Evolutionary conservation across 2,329 filamentous ascomycete species (phyloP).

Genomic region (Rosellinia necatrix): DNA sequence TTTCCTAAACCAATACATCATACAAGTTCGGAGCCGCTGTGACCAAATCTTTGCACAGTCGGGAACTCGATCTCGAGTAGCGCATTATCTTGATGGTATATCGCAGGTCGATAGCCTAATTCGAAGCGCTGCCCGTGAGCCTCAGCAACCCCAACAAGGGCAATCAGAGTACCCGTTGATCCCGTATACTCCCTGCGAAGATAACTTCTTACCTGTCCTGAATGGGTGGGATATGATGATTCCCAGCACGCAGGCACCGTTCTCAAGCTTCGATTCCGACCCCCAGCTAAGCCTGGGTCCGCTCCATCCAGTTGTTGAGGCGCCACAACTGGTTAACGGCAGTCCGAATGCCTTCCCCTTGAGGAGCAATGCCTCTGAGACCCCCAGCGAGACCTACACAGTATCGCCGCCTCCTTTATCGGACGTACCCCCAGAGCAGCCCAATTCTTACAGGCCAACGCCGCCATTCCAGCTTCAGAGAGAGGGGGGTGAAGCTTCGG

Average conservation of each 20-base stretch:
- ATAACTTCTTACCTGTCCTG: conserved; percentile 31
- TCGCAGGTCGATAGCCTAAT: conserved; percentile 49
- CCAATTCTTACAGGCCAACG: conserved; percentile 26
- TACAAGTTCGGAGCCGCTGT: conserved; percentile 48
- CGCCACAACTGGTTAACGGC: conserved; percentile 6
- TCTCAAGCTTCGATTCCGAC: too few species aligned
- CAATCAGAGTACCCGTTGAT: conserved; percentile 26
- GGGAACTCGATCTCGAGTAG: conserved; percentile 42
- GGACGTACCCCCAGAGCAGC: conserved; percentile 16
- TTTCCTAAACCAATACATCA: conserved; percentile 50
- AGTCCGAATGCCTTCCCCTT: conserved; percentile 14
- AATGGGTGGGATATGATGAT: conserved; percentile 22
- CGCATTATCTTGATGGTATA: conserved; percentile 50
- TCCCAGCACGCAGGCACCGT: conserved; percentile 23
- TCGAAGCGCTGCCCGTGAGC: conserved; percentile 29
- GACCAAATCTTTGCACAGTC: conserved; percentile 49
- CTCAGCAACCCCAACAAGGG: conserved; percentile 29
- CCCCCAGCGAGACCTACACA: conserved; percentile 29
- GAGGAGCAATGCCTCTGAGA: conserved; percentile 24
- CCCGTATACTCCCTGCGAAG: conserved; percentile 29
- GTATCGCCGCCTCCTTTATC: conserved; percentile 28
- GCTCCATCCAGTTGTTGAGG: conserved; percentile 23
- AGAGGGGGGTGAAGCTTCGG: conserved; percentile 20
- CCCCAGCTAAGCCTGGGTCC: conserved; percentile 23
- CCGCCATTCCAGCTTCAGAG: conserved; percentile 22